Base-by-base conservation (phyloP, 2,329 filamentous ascomycete species). In the Colletotrichum orchidophilum region DNA sequence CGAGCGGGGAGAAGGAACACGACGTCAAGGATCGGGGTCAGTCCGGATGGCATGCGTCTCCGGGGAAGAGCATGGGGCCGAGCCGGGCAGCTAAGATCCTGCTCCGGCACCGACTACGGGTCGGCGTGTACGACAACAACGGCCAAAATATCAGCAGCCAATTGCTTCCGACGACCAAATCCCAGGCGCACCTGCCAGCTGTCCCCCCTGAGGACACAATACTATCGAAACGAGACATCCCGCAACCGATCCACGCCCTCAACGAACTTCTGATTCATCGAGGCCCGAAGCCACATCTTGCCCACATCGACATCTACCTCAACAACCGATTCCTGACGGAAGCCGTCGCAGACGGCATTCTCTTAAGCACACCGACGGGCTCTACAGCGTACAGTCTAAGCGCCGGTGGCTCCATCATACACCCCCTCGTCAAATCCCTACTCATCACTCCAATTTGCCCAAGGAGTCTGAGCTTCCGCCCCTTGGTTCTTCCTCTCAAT, bases 301-400 rank as follows among this genome's bases (percentile, higher is more conserved):
- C 95, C 46, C 92, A 97, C 74, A 94, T 99, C 75, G 94, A 97
- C 77, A 94, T 99, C 53, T 96, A 91, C 77, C 92, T 98, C 71
- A 95, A 95, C 76, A 93, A 94, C 39, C 91, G 94, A 65, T 97
- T 96, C 77, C 86, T 99, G 55, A 99, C 96, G 1, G 95, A 97
- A 80, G 96, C 94, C 1, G 95, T 97, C 13, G 96, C 95, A 1
- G 96, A 99, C 80, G 96, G 96, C 61, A 97, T 99, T 81, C 92
- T 98, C 54, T 91, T 98, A 70, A 95, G 93, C 73, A 98, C 96
- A 0, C 96, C 96, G 0, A 99, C 96, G 0, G 96, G 96, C 3
- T 97, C 94, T 50, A 99, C 96, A 0, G 96, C 96, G 0, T 99
- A 99, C 84, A 96, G 93, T 70, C 87, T 99, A n/a, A 96, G 93